Evolutionary conservation across 768 basidiomycete species (phyloP).

Genomic region (Lentinula sp.): DNA sequence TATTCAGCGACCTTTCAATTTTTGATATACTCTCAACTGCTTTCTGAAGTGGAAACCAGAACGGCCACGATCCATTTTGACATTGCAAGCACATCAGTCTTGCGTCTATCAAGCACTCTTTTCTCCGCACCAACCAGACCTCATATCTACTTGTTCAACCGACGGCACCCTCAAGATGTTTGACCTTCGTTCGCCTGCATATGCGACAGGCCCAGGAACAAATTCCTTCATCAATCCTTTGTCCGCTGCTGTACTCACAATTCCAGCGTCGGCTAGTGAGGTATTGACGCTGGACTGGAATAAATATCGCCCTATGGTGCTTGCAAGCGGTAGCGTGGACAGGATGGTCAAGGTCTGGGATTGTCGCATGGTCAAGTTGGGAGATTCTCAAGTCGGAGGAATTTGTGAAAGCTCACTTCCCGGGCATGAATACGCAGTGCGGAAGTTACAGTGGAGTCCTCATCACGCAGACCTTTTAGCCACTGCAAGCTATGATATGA

Average conservation of each 20-base stretch:
- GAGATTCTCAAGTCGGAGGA: conserved; percentile 59
- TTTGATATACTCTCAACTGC: neutral
- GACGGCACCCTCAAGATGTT: conserved; percentile 85
- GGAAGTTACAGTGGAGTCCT: conserved; percentile 87
- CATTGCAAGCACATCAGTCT: conserved; percentile 75
- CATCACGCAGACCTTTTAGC: conserved; percentile 68
- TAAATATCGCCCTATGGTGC: conserved; percentile 74
- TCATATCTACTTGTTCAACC: conserved; percentile 78
- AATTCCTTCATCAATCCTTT: conserved; percentile 64
- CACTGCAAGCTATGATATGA: conserved; percentile 88
- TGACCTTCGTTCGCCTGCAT: conserved; percentile 51
- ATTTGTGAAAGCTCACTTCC: conserved; percentile 62
- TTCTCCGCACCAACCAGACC: conserved; percentile 85
- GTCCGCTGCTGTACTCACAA: conserved; percentile 65
- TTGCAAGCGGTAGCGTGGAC: conserved; percentile 81
- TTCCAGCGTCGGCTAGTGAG: conserved; percentile 76
- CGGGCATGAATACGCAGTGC: conserved; percentile 88
- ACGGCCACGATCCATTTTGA: conserved; percentile 68
- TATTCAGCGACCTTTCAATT: conserved; percentile 6
- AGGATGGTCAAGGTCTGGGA: conserved; percentile 78
- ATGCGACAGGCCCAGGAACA: conserved; percentile 31
- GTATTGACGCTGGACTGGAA: conserved; percentile 88
- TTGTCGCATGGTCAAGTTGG: conserved; percentile 72
- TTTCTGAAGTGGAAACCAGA: conserved; percentile 78
- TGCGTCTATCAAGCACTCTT: conserved; percentile 91